Evolutionary conservation across 371 early-diverging fungal genomes (phyloP), one percentile per base, ranked within the genome.

Genomic region (Choanephora cucurbitarum): DNA sequence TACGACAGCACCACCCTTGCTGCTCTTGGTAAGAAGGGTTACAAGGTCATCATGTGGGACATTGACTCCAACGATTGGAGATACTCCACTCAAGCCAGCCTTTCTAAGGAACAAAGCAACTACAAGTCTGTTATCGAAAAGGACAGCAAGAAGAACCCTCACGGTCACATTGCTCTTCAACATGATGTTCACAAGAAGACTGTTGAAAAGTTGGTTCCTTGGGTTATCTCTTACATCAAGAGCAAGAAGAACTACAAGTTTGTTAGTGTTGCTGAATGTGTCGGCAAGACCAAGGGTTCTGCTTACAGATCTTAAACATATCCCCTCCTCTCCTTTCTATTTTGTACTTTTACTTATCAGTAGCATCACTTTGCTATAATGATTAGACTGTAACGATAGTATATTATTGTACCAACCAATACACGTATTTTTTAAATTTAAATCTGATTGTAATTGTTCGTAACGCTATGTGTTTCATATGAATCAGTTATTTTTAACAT

Each of bases 181-280:
- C 67, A 67, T 37, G 67, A 82, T 55, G 77, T 80, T 46, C 70
- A 77, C 63, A 40, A 70, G 57, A 74, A 74, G 58, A 75, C 79
- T 21, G 78, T 67, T 28, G 70, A 69, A 0, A 46, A 67, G 44
- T 61, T 79, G 44, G 69, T 71, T 44, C 73, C 66, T 28, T 60
- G 60, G 54, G 67, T 79, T 37, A 79, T 77, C 44, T 55, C 65
- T 6, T 67, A 70, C 39, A 70, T 82, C 45, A 58, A 59, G 56
- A 37, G 44, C 28, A 77, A 73, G 65, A 60, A 66, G 55, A 70
- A 64, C 31, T 74, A 73, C 56, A 70, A 67, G 56, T 68, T 75
- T 49, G 72, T 67, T 39, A 67, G 66, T 44, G 75, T 79, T 43
- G 73, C 74, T 52, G 74, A 73, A 49, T 79, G 79, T 57, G 48